Percentiles rank a stretch among this genome's conserved stretches.
These are phyloP conservation scores for Populus simonii DNA, from an alignment of 345 rosid species.

Conservation along the genomic window DNA sequence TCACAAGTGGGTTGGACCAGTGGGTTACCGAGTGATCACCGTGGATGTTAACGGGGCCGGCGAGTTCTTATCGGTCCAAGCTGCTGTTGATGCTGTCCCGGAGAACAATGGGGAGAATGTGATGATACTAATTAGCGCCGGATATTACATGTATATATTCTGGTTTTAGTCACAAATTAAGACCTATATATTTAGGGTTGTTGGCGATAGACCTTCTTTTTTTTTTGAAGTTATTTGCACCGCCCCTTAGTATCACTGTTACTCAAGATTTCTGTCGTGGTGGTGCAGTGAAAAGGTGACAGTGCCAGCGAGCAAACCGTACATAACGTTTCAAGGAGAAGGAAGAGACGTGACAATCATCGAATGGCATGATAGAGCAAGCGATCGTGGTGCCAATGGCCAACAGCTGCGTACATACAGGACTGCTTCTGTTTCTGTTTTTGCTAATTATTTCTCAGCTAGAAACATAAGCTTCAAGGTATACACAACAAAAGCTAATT, in stretches of 20 bases:
- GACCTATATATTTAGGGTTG: neutral
- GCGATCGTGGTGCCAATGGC: slow-evolving; percentile 78
- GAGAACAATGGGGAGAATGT: slow-evolving; percentile 59
- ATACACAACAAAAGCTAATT: neutral
- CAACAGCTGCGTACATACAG: slow-evolving; percentile 88
- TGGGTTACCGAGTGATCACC: slow-evolving; percentile 67
- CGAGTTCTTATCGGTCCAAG: slow-evolving; percentile 74
- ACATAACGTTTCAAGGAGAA: slow-evolving; percentile 79
- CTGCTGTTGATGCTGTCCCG: slow-evolving; percentile 70
- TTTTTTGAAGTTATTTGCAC: too few species aligned
- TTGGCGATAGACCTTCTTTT: too few species aligned
- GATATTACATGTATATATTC: slow-evolving; percentile 53
- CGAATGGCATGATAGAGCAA: slow-evolving; percentile 96
- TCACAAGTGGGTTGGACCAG: slow-evolving; percentile 72
- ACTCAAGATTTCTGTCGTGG: neutral
- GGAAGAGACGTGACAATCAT: slow-evolving; percentile 77
- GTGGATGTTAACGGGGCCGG: slow-evolving; percentile 58
- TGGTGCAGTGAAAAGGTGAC: slow-evolving; percentile 77
- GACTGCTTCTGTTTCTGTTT: slow-evolving; percentile 87
- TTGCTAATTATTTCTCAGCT: slow-evolving; percentile 79
- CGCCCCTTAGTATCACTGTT: too few species aligned
- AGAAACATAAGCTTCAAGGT: slow-evolving; percentile 93
- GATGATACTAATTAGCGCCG: slow-evolving; percentile 61
- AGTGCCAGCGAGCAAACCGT: slow-evolving; percentile 80
- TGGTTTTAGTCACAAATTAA: neutral